Evolutionary conservation across 257 asterid species (phyloP).

Genomic region (Euphrasia confusa): DNA sequence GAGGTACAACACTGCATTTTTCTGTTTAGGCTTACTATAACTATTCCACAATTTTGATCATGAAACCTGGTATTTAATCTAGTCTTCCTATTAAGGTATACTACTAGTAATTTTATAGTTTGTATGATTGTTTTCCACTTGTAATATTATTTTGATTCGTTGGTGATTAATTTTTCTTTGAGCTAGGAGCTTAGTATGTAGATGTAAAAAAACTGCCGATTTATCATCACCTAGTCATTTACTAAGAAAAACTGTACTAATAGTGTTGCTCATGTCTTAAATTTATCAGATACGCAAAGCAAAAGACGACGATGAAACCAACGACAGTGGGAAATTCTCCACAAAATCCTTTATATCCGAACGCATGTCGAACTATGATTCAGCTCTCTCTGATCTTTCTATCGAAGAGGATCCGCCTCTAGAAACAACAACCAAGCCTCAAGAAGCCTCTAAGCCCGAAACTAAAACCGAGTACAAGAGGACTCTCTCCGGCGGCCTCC

Average conservation of each 20-base stretch:
- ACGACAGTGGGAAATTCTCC: conserved; percentile 27
- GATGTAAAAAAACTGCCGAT: too few relatives aligned
- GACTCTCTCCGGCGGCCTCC: conserved; percentile 85
- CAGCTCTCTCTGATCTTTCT: conserved; percentile 30
- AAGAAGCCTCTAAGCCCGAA: conserved; percentile 28
- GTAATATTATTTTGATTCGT: not conserved
- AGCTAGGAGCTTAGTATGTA: not conserved
- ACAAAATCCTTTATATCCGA: conserved; percentile 24
- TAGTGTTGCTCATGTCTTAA: not conserved
- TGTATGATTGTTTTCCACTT: not conserved
- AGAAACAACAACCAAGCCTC: conserved; percentile 24
- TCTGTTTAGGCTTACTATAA: not conserved
- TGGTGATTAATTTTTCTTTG: not conserved
- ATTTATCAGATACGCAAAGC: conserved; percentile 54
- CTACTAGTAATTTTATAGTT: not conserved
- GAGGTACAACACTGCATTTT: conserved; percentile 46
- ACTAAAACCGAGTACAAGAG: conserved; percentile 44
- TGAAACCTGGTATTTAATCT: conserved; percentile 8
- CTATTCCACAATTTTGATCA: conserved; percentile 18
- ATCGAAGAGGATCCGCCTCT: conserved; percentile 28
- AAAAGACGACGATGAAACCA: conserved; percentile 53
- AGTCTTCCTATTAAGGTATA: not conserved
- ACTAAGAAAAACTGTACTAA: not conserved
- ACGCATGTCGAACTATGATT: conserved; percentile 29
- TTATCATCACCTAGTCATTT: not conserved